Conservation (phyloP, 2,329 filamentous ascomycete genomes). For the Curvularia spicifera region DNA sequence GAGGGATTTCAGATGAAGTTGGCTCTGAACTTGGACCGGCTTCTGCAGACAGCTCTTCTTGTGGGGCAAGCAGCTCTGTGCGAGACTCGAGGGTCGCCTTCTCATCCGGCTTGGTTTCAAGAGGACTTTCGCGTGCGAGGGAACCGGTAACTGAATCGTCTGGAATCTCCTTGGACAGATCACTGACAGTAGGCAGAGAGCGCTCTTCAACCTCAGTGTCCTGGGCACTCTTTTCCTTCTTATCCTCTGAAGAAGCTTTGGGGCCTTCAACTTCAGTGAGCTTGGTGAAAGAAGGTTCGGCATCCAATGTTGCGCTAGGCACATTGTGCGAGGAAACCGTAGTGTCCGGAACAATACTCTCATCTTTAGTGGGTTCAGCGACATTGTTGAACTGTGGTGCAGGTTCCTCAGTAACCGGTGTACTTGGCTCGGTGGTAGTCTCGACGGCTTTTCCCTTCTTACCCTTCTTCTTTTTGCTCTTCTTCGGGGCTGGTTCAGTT, state of each 20-base stretch:
- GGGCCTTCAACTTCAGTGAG: conserved; percentile 11
- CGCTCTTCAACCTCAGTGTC: conserved; percentile 7
- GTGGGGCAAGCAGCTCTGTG: not conserved
- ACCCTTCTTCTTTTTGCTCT: conserved; percentile 35
- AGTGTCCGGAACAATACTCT: conserved; percentile 10
- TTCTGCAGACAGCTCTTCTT: not conserved
- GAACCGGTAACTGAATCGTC: not conserved
- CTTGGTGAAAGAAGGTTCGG: conserved; percentile 4
- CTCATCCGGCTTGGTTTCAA: not conserved
- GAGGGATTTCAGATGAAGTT: not conserved
- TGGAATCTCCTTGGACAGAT: not conserved
- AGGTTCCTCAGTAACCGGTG: conserved; percentile 14
- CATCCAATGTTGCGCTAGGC: not conserved
- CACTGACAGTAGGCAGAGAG: not conserved
- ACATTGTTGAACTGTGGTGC: conserved; percentile 9
- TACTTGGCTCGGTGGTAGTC: conserved; percentile 15
- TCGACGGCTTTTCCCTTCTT: conserved; percentile 29
- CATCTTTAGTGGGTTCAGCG: conserved; percentile 6
- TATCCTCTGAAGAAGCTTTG: conserved; percentile 22
- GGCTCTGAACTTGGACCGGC: not conserved
- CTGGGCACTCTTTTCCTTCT: conserved; percentile 21
- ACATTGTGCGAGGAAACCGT: conserved; percentile 2
- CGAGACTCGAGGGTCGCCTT: conserved; percentile 1
- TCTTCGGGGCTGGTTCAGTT: conserved; percentile 22
- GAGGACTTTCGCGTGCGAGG: not conserved